Evolutionary conservation across 208 protist genomes (phyloP), one percentile per base, ranked within the genome.

Genomic region (Wallacemonas sp.): DNA sequence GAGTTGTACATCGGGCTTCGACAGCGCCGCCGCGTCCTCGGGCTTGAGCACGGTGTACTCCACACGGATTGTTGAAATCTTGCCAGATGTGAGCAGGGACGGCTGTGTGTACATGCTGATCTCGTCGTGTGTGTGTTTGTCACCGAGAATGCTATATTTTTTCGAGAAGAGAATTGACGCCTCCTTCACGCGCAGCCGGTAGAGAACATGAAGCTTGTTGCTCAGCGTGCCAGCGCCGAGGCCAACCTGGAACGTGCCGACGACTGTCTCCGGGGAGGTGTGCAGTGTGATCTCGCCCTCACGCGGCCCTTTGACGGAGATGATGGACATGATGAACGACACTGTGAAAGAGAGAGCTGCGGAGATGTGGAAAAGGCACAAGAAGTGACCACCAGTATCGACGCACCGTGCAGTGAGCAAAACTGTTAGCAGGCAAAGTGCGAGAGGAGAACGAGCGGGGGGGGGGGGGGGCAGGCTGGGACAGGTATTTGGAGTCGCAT

Each of bases 101-200:
- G 67, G 64, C 26, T 76, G 55, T 1, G 80, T 70, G 62, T 70
- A 80, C 38, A 82, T 53, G 14, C 66, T 70, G 17, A 82, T 74
- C 8, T 30, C 21, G 26, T 84, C 78, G 17, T 62, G 38, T 3
- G 39, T 54, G 39, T 51, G n/a, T 30, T 61, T 44, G 38, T 49
- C 49, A 15, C 62, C 73, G 5, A 87, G 49, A 30, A 82, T 28
- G 28, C 80, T 78, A 42, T 87, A 87, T n/a, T 68, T 83, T 58
- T 81, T 83, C 14, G 80, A 87, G 39, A 87, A 83, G n/a, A 81
- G 34, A 39, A 83, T 82, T 11, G 72, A 76, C 21, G 73, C 46
- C 68, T 80, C 73, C 63, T 81, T 82, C 26, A 87, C 80, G 19
- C 80, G 80, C 15, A 87, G 75, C 21, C 80, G 80, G 58, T 83